phyloP scores from a whole-genome alignment of 352 stramenopile genomes.

The Phytophthora idaei region DNA sequence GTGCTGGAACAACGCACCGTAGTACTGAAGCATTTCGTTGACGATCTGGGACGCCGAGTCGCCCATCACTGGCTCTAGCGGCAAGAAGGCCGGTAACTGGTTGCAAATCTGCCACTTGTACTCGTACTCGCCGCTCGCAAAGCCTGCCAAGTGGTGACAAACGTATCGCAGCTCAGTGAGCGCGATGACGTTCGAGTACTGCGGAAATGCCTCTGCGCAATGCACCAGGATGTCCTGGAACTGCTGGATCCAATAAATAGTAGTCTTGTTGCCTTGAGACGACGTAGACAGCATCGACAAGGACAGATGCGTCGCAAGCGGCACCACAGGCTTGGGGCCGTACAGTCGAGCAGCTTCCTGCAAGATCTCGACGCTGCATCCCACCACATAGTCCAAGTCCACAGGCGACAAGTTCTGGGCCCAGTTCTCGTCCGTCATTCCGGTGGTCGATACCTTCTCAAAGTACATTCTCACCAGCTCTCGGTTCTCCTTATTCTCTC shows the following conservation, averaged over 20 bases:
- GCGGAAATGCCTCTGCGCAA: constrained; percentile 72
- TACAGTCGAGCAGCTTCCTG: constrained; percentile 79
- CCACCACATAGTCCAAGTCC: constrained; percentile 64
- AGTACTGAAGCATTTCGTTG: constrained; percentile 82
- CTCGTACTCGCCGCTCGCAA: constrained; percentile 55
- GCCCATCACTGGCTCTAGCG: constrained; percentile 54
- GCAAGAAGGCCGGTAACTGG: constrained; percentile 52
- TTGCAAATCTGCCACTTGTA: constrained; percentile 86
- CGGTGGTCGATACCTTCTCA: constrained; percentile 77
- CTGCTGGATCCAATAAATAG: constrained; percentile 80
- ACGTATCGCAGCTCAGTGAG: constrained; percentile 86
- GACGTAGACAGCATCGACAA: constrained; percentile 45
- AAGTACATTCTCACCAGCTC: constrained; percentile 81
- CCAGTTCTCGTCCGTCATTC: constrained; percentile 71
- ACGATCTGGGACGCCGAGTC: constrained; percentile 67
- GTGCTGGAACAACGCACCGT: constrained; percentile 64
- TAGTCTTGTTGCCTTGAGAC: constrained; percentile 53
- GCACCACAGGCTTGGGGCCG: constrained; percentile 48
- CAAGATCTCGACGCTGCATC: constrained; percentile 71
- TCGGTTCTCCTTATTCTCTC: constrained; percentile 75
- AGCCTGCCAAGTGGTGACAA: constrained; percentile 76
- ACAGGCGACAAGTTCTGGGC: constrained; percentile 37
- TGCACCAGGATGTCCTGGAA: constrained; percentile 77
- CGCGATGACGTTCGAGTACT: constrained; percentile 65
- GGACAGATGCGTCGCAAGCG: constrained; percentile 41